phyloP scores from a whole-genome alignment of 2,329 filamentous ascomycete species.

The Bretziella fagacearum region DNA sequence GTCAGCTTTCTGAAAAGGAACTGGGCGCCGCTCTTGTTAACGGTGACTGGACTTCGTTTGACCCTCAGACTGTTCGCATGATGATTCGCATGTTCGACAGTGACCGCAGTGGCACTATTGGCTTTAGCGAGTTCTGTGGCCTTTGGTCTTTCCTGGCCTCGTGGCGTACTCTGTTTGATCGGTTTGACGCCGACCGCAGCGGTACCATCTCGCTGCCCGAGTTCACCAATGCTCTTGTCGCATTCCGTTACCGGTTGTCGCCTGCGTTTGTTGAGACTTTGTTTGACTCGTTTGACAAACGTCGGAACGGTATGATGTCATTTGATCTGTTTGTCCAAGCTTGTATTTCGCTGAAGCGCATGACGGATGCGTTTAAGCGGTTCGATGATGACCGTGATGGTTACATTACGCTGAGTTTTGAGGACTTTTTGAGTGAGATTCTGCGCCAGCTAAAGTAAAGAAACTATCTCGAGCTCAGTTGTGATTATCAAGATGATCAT shows the following conservation, averaged over 20 bases:
- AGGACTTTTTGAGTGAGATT: constrained; percentile 60
- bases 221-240: constrained; percentile 76
- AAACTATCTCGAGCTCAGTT: neutral
- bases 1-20: constrained; percentile 71
- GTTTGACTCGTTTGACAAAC: constrained; percentile 79
- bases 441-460: constrained; percentile 40
- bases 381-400: constrained; percentile 96
- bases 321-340: constrained; percentile 97
- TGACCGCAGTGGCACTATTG: constrained; percentile 74
- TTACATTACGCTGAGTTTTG: constrained; percentile 70
- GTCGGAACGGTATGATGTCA: constrained; percentile 52
- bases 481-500: neutral
- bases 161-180: constrained; percentile 88
- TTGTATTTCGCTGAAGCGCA: constrained; percentile 89
- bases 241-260: constrained; percentile 85
- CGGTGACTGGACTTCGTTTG: constrained; percentile 88
- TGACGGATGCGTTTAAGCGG: constrained; percentile 99
- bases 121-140: constrained; percentile 89
- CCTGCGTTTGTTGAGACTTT: constrained; percentile 68
- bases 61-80: constrained; percentile 87
- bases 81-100: constrained; percentile 99
- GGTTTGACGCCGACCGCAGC: constrained; percentile 74
- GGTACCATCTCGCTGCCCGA: constrained; percentile 77
- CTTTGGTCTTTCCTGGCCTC: constrained; percentile 91
- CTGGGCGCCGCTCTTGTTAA: constrained; percentile 85